Percentiles rank a stretch among this genome's conserved stretches.
phyloP scores from a whole-genome alignment of 768 basidiomycete genomes.

The Kwoniella dendrophila region DNA sequence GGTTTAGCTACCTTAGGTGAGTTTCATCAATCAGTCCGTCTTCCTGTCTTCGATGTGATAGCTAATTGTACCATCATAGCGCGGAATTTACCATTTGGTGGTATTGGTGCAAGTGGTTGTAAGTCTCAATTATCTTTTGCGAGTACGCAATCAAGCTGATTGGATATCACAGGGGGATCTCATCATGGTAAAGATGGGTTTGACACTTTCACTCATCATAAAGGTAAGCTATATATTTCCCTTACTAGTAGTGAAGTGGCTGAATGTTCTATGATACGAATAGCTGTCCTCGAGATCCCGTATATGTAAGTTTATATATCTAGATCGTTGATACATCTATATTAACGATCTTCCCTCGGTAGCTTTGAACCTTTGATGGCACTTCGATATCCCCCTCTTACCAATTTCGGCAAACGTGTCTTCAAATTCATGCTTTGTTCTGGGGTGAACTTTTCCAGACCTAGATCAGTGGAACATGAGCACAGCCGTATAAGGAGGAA shows the following conservation, averaged over 20 bases:
- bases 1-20: conserved; percentile 37
- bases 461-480: conserved; percentile 32
- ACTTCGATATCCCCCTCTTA: conserved; percentile 49
- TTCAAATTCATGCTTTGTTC: conserved; percentile 22
- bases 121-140: conserved; percentile 20
- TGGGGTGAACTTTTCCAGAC: conserved; percentile 22
- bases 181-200: conserved; percentile 53
- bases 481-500: conserved; percentile 7
- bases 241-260: not conserved
- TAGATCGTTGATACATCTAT: not conserved
- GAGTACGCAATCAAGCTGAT: not conserved
- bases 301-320: conserved; percentile 17
- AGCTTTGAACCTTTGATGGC: conserved; percentile 50
- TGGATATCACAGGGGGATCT: conserved; percentile 35
- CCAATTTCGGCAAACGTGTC: conserved; percentile 8
- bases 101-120: conserved; percentile 55
- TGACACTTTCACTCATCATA: conserved; percentile 51
- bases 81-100: conserved; percentile 51
- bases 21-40: conserved; percentile 1
- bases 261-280: not conserved
- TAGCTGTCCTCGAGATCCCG: conserved; percentile 23
- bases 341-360: not conserved
- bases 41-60: not conserved
- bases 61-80: not conserved
- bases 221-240: conserved; percentile 32